Percentiles rank a stretch among this genome's conserved stretches.
phyloP scores from a whole-genome alignment of 176 grass and related monocot genomes.

The Olyra latifolia region DNA sequence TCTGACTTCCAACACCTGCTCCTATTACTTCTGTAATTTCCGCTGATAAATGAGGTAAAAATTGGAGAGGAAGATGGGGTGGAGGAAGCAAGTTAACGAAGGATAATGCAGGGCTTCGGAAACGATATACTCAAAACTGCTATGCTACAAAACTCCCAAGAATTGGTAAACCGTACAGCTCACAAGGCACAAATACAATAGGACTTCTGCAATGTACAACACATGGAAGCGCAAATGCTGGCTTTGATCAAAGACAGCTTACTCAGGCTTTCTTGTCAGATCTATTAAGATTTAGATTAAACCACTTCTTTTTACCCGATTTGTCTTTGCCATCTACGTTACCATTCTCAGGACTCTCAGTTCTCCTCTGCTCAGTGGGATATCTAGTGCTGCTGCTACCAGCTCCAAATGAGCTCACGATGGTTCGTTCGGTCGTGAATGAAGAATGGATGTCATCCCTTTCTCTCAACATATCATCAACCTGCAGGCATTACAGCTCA shows the following conservation, averaged over 20 bases:
- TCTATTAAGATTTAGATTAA: conserved; percentile 85
- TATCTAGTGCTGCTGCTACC: conserved; percentile 58
- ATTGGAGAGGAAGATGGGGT: background rate
- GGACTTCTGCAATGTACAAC: conserved; percentile 43
- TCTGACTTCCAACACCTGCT: background rate
- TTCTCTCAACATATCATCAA: conserved; percentile 88
- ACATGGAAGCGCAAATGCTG: background rate
- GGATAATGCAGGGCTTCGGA: conserved; percentile 15
- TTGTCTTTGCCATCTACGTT: conserved; percentile 73
- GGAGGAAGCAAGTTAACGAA: background rate
- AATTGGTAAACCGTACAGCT: conserved; percentile 11
- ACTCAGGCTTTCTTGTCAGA: conserved; percentile 64
- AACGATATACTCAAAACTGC: conserved; percentile 34
- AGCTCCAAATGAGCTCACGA: conserved; percentile 46
- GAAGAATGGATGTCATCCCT: conserved; percentile 85
- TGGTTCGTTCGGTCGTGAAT: conserved; percentile 67
- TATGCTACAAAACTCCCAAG: conserved; percentile 39
- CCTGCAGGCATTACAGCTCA: conserved; percentile 49
- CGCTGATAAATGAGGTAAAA: background rate
- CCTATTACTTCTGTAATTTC: background rate
- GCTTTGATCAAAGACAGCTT: conserved; percentile 11
- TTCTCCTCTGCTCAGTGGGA: conserved; percentile 44
- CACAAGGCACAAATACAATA: conserved; percentile 42
- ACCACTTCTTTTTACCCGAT: conserved; percentile 95
- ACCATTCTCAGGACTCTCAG: conserved; percentile 56